phyloP scores from a whole-genome alignment of 176 grass and related monocot genomes.

The Triticum urartu region DNA sequence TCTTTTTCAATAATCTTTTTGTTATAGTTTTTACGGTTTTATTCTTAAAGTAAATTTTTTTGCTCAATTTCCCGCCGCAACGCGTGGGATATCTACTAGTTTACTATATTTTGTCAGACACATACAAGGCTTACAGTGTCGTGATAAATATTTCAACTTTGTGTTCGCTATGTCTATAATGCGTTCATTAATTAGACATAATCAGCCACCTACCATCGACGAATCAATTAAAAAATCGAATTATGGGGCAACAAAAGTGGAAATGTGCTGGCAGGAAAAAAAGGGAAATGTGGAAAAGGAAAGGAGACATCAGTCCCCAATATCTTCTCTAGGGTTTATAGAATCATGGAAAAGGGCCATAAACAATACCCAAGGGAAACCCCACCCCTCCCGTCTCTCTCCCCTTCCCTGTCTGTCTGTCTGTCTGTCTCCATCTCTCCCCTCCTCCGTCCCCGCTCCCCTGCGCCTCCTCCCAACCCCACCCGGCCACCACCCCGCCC shows the following conservation, averaged over 20 bases:
- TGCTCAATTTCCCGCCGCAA: no score
- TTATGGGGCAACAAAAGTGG: slow-evolving; percentile 6
- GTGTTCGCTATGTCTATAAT: not conserved
- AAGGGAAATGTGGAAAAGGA: not conserved
- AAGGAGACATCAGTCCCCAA: not conserved
- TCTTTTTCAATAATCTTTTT: no score
- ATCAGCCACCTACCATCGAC: not conserved
- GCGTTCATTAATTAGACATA: not conserved
- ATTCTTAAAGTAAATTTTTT: no score
- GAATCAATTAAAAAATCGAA: not conserved
- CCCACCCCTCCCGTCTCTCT: not conserved
- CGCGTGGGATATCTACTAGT: not conserved
- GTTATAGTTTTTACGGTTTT: no score
- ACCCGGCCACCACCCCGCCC: slow-evolving; percentile 28
- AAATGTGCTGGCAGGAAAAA: not conserved
- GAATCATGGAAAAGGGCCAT: slow-evolving; percentile 24
- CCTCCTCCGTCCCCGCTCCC: not conserved
- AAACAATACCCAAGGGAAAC: slow-evolving; percentile 4
- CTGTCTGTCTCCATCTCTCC: not conserved
- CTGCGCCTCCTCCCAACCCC: slow-evolving; percentile 23
- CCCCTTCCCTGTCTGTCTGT: not conserved
- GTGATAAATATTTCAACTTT: not conserved
- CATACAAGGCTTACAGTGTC: not conserved
- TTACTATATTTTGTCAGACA: not conserved
- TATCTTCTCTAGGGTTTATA: slow-evolving; percentile 47